phyloP scores from a whole-genome alignment of 768 basidiomycete genomes.

The Boletus coccyginus region DNA sequence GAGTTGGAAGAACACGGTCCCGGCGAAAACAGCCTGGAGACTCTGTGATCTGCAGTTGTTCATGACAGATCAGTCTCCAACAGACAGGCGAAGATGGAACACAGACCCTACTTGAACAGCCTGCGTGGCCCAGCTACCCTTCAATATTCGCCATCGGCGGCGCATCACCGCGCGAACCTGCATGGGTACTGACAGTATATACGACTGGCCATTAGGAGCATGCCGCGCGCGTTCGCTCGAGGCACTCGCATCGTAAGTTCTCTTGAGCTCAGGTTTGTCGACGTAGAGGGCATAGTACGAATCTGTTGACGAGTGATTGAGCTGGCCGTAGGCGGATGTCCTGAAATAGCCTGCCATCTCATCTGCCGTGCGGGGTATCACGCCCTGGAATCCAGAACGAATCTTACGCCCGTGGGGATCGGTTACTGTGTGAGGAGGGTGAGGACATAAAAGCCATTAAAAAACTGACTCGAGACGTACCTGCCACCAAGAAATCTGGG shows the following conservation, averaged over 20 bases:
- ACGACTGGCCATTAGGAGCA: constrained; percentile 40
- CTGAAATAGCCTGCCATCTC: constrained; percentile 55
- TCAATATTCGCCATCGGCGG: constrained; percentile 45
- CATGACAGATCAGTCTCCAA: too few relatives aligned
- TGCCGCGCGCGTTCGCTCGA: constrained; percentile 49
- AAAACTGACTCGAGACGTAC: constrained; percentile 34
- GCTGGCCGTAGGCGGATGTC: constrained; percentile 36
- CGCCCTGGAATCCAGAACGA: constrained; percentile 38
- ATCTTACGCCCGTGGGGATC: constrained; percentile 57
- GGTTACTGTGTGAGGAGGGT: constrained; percentile 37
- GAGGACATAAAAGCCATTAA: background rate
- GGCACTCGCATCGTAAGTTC: constrained; percentile 47
- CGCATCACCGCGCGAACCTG: constrained; percentile 45
- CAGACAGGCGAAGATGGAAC: constrained; percentile 10
- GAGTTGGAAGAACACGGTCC: constrained; percentile 42
- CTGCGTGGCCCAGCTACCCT: constrained; percentile 37
- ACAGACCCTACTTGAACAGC: constrained; percentile 36
- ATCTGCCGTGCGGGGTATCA: constrained; percentile 49
- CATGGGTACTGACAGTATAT: constrained; percentile 43
- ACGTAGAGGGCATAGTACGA: constrained; percentile 44
- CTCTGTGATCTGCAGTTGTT: constrained; percentile 33
- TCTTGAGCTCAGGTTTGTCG: constrained; percentile 41
- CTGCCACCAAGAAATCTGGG: constrained; percentile 55
- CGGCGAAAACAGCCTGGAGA: constrained; percentile 21
- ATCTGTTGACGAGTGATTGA: constrained; percentile 46